These are phyloP conservation scores for Starmerella floricola DNA, from an alignment of 805 yeast species.

Conservation along the genomic window DNA sequence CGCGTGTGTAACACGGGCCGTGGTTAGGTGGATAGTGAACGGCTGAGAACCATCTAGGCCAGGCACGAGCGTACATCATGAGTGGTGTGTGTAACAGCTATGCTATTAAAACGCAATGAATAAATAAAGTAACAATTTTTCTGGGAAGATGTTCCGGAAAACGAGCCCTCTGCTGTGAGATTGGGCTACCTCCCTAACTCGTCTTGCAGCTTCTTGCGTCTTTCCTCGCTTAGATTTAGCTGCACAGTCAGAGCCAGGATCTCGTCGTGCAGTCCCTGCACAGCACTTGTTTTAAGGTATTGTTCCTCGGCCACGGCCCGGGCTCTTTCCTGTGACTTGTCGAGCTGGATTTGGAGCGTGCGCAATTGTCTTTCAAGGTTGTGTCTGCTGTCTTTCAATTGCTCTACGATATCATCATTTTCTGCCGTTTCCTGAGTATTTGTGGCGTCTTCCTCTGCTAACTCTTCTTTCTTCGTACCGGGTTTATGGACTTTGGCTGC, in stretches of 20 bases:
- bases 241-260: conserved; percentile 50
- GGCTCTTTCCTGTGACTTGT: conserved; percentile 19
- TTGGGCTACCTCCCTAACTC: conserved; percentile 15
- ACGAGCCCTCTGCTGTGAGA: too few relatives aligned
- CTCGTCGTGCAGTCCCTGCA: conserved; percentile 57
- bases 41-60: too few relatives aligned
- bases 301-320: conserved; percentile 22
- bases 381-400: conserved; percentile 23
- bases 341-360: conserved; percentile 23
- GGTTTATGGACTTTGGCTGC: neutral
- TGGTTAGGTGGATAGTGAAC: too few relatives aligned
- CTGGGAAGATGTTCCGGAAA: too few relatives aligned
- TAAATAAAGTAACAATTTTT: too few relatives aligned
- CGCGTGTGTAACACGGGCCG: too few relatives aligned
- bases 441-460: too few relatives aligned
- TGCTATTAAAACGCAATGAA: too few relatives aligned
- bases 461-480: too few relatives aligned
- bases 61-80: too few relatives aligned
- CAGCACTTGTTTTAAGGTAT: conserved; percentile 39
- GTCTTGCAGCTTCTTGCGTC: conserved; percentile 13
- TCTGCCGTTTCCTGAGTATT: neutral
- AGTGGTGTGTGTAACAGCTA: too few relatives aligned
- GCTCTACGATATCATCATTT: conserved; percentile 2
- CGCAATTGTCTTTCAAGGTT: conserved; percentile 26
- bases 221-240: conserved; percentile 34